These are phyloP conservation scores for Pyrenopolyporus hunteri DNA, from an alignment of 495 filamentous ascomycete species.

Conservation along the genomic window DNA sequence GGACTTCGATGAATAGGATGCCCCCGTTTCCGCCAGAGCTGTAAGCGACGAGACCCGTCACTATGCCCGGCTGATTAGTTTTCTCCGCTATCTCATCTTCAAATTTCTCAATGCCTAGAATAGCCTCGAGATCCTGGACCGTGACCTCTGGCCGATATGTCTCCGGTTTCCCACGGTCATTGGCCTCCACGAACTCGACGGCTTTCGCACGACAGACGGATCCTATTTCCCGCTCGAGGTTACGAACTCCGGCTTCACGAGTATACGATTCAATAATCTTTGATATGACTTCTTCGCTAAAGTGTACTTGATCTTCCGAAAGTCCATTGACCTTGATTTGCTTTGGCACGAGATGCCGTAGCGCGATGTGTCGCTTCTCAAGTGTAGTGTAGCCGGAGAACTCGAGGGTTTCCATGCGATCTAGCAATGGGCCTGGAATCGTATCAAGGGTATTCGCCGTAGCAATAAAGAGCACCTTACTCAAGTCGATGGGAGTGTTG, in stretches of 20 bases:
- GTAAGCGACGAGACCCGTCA: constrained; percentile 98
- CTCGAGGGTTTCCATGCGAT: constrained; percentile 94
- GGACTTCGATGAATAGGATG: constrained; percentile 98
- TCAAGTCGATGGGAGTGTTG: constrained; percentile 93
- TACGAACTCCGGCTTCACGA: constrained; percentile 95
- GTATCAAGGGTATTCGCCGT: constrained; percentile 96
- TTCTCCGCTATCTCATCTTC: constrained; percentile 96
- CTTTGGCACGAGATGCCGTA: constrained; percentile 91
- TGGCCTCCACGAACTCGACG: constrained; percentile 89
- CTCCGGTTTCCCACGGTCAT: constrained; percentile 71
- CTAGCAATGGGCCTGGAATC: constrained; percentile 91
- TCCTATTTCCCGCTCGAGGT: constrained; percentile 93
- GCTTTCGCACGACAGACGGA: constrained; percentile 94
- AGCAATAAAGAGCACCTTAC: constrained; percentile 97
- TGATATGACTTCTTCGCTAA: constrained; percentile 84
- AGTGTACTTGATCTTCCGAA: constrained; percentile 68
- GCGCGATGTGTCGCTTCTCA: constrained; percentile 97
- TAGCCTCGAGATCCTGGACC: constrained; percentile 81
- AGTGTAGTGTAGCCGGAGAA: constrained; percentile 95
- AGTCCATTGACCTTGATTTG: constrained; percentile 84
- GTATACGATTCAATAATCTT: constrained; percentile 97
- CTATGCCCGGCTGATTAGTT: constrained; percentile 84
- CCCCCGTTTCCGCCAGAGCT: constrained; percentile 90
- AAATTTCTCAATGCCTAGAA: constrained; percentile 92
- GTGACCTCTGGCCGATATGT: constrained; percentile 77